Percentiles rank a stretch among this genome's conserved stretches.
Evolutionary conservation across 257 asterid genomes (phyloP).

Genomic region (Leptodermis oblonga): DNA sequence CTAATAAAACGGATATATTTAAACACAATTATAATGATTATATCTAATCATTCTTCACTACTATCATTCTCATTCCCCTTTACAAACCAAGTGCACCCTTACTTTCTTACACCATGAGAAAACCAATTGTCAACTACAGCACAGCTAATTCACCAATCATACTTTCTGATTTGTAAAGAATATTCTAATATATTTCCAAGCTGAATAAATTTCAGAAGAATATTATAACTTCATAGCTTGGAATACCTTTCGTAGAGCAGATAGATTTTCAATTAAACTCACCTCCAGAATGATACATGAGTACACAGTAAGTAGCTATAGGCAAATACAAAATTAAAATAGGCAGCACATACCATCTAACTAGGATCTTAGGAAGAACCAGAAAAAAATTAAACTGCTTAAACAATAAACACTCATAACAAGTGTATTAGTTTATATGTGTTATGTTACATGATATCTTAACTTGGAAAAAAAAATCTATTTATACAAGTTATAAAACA

Average conservation of each 20-base stretch:
- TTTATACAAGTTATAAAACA: not conserved
- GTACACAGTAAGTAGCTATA: not conserved
- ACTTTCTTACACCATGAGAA: too few species aligned
- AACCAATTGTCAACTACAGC: not conserved
- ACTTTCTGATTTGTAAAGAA: not conserved
- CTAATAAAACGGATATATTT: too few species aligned
- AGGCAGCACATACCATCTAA: not conserved
- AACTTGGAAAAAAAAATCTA: not conserved
- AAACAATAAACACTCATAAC: not conserved
- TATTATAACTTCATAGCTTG: not conserved
- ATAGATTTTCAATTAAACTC: too few species aligned
- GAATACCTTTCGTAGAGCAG: too few species aligned
- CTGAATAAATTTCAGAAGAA: not conserved
- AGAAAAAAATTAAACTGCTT: not conserved
- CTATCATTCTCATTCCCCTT: too few species aligned
- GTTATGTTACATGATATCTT: not conserved
- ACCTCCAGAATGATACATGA: too few species aligned
- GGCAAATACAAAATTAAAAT: not conserved
- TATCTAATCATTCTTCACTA: too few species aligned
- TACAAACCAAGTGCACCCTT: too few species aligned
- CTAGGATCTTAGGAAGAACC: not conserved
- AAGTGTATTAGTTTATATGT: not conserved
- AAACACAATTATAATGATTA: too few species aligned
- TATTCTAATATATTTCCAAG: not conserved
- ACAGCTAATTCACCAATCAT: not conserved